Evolutionary conservation across 73 alveolate species (phyloP).

Genomic region (Paramecium sonneborni): DNA sequence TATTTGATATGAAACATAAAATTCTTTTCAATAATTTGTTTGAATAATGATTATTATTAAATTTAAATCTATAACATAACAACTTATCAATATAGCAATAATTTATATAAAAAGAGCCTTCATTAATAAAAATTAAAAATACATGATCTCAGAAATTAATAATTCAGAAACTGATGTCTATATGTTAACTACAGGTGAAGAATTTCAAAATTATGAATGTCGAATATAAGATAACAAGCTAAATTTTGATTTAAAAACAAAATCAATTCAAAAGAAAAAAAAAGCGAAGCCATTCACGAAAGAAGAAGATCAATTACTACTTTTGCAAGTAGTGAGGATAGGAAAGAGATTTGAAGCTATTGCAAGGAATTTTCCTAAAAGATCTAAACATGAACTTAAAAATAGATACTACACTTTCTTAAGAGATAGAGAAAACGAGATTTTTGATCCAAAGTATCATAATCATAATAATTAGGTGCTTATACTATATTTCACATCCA

Average conservation of each 20-base stretch:
- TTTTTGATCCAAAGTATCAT: background rate
- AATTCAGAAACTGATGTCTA: background rate
- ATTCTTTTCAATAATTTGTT: background rate
- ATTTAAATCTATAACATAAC: background rate
- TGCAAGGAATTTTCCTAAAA: background rate
- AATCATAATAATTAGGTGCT: background rate
- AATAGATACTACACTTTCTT: background rate
- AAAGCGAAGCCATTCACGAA: background rate
- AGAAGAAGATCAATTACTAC: background rate
- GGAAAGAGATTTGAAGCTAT: slow-evolving; percentile 30
- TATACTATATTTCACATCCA: background rate
- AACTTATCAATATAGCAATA: background rate
- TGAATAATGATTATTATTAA: background rate
- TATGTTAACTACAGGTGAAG: background rate
- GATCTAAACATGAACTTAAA: slow-evolving; percentile 19
- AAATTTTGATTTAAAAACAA: background rate
- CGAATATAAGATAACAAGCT: background rate
- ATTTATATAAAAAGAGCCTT: background rate
- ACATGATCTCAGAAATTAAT: background rate
- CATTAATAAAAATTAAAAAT: background rate
- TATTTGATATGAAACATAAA: background rate
- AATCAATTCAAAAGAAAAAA: background rate
- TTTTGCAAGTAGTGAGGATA: background rate
- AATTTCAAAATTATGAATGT: background rate
- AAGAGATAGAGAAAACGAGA: background rate